Conservation (phyloP, 2,329 filamentous ascomycete species). For the Thelonectria rubi region DNA sequence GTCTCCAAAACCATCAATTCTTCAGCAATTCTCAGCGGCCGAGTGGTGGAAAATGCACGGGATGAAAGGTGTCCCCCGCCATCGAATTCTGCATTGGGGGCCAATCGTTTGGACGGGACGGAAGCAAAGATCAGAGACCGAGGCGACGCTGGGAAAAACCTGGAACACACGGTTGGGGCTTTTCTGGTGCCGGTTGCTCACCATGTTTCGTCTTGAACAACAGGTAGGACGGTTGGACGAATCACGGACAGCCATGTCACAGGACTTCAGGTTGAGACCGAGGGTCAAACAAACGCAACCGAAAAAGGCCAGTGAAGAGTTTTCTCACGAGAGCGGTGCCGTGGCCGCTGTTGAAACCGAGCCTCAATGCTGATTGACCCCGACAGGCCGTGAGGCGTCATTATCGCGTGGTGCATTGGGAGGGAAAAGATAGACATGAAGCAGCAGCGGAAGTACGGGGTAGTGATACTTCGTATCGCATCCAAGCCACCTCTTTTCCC, state of each 20-base stretch:
- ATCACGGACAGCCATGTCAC: constrained; percentile 2
- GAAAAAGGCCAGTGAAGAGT: neutral
- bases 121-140: neutral
- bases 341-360: neutral
- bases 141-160: neutral
- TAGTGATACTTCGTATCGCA: neutral
- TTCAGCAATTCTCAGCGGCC: neutral
- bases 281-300: neutral
- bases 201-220: neutral
- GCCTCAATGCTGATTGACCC: neutral
- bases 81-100: neutral
- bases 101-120: neutral
- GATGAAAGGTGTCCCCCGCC: neutral
- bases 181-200: neutral
- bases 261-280: neutral
- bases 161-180: neutral
- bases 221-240: neutral
- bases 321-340: neutral
- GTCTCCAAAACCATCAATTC: neutral
- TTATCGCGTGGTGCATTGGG: neutral
- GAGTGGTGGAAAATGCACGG: neutral
- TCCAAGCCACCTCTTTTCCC: neutral
- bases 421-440: too few species aligned
- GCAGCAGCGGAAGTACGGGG: neutral
- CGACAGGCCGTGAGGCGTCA: neutral